Evolutionary conservation across 1,284 basidiomycete genomes (phyloP).

Genomic region (Cutaneotrichosporon spelunceum): DNA sequence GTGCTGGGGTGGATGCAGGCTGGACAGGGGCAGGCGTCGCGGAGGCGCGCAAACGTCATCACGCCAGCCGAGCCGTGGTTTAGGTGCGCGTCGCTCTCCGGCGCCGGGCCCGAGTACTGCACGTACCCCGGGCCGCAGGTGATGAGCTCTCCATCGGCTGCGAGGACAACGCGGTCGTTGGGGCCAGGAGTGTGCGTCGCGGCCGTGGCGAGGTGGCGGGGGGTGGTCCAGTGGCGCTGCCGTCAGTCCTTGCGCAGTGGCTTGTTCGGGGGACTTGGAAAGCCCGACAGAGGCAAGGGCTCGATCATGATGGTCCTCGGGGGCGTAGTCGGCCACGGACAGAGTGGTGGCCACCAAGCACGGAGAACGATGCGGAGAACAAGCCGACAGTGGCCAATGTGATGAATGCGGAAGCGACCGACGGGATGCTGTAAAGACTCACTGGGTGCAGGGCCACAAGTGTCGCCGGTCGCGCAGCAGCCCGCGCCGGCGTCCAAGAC

Average conservation of each 20-base stretch:
- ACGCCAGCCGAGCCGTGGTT: background rate
- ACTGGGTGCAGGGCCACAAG: background rate
- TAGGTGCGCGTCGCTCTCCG: slow-evolving; percentile 7
- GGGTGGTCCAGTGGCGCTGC: background rate
- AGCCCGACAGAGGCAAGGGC: background rate
- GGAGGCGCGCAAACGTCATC: slow-evolving; percentile 54
- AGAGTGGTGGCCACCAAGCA: background rate
- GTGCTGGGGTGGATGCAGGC: slow-evolving; percentile 68
- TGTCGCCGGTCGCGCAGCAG: background rate
- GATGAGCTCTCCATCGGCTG: slow-evolving; percentile 7
- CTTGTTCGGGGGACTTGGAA: background rate
- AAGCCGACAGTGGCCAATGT: too few species aligned
- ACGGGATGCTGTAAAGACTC: background rate
- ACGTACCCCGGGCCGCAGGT: slow-evolving; percentile 18
- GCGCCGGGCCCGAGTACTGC: slow-evolving; percentile 15
- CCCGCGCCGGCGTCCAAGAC: background rate
- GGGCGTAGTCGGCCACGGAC: background rate
- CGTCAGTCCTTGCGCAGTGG: background rate
- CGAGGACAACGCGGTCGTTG: slow-evolving; percentile 11
- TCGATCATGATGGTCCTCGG: too few species aligned
- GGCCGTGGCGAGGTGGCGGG: background rate
- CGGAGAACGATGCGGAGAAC: background rate
- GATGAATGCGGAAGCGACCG: too few species aligned
- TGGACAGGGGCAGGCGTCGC: slow-evolving; percentile 60
- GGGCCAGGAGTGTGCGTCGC: background rate